Evolutionary conservation across 2,329 filamentous ascomycete genomes (phyloP), one percentile per base, ranked within the genome.

Genomic region (Penicillium decumbens): DNA sequence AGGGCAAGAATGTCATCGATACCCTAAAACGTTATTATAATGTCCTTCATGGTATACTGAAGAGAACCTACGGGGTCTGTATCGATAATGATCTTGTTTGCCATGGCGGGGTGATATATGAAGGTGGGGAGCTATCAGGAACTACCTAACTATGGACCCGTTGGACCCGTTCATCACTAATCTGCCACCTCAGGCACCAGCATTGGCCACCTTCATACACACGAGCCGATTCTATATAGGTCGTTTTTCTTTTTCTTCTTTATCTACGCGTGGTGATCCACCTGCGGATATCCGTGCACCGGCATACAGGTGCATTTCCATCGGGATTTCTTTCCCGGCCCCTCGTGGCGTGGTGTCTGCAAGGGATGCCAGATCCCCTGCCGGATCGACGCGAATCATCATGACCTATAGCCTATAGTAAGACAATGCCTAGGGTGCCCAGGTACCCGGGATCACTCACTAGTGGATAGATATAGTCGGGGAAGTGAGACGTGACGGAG

Each of bases 1-100:
- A 97, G 80, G 40, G 90, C 92, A 54, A 97, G 78, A 46, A 93
- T 79, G 78, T 98, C 93, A 73, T 98, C 93, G 60, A 93, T 87
- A 55, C 92, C 90, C 73, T 75, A 15, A 13, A 9, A 37, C 40
- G 39, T 41, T 20, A 54, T 40, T 28, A 30, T 3, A 6, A 12
- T 18, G 12, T 6, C 18, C 12, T 15, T 0, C 15, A 4, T 37
- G 4, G n/a, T 23, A 18, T 20, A 29, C 3, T 5, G n/a, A 15
- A 10, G 7, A 28, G 12, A 44, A 51, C 69, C 59, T 77, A 88
- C 91, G 74, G 92, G 92, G 68, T 97, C 93, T 2, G 92, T 97
- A 67, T 98, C 93, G 63, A 98, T 93, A 63, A 98, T 96, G 60
- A 98, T 85, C 63, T 86, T 84, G 62, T 82, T 83, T 25, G 81